Evolutionary conservation across 2,329 filamentous ascomycete genomes (phyloP).

Genomic region (Pestalotiopsis sp.): DNA sequence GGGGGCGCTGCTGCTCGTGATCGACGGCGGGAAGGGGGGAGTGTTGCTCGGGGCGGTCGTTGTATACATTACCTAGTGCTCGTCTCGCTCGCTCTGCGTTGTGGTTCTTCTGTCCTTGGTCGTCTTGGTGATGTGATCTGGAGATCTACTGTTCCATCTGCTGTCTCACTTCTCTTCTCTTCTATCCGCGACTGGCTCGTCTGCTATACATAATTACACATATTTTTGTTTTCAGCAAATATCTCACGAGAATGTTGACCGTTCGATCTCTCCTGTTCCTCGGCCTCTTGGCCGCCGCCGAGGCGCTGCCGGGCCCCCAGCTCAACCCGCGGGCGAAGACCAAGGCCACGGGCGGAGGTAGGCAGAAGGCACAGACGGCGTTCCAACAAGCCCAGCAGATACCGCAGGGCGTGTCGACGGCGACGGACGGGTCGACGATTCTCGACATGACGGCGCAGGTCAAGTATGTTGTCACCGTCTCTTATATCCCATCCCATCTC

Average conservation of each 20-base stretch:
- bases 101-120: neutral
- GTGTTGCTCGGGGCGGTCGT: neutral
- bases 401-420: slow-evolving; percentile 39
- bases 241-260: slow-evolving; percentile 25
- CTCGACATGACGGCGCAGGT: slow-evolving; percentile 56
- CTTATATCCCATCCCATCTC: neutral
- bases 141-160: neutral
- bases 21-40: neutral
- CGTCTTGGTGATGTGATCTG: neutral
- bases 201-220: neutral
- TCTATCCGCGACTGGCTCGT: slow-evolving; percentile 11
- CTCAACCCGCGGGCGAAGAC: slow-evolving; percentile 9
- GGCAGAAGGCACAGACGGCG: slow-evolving; percentile 22
- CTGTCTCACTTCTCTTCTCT: neutral
- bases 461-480: slow-evolving; percentile 40
- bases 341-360: slow-evolving; percentile 13
- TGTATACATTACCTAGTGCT: neutral
- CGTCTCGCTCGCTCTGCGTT: neutral
- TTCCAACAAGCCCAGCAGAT: slow-evolving; percentile 28
- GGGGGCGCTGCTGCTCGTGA: neutral
- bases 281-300: slow-evolving; percentile 21
- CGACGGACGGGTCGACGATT: slow-evolving; percentile 57
- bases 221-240: slow-evolving; percentile 7
- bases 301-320: slow-evolving; percentile 23
- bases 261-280: slow-evolving; percentile 25